phyloP scores from a whole-genome alignment of 2,329 filamentous ascomycete species.

The Esteya vermicola region DNA sequence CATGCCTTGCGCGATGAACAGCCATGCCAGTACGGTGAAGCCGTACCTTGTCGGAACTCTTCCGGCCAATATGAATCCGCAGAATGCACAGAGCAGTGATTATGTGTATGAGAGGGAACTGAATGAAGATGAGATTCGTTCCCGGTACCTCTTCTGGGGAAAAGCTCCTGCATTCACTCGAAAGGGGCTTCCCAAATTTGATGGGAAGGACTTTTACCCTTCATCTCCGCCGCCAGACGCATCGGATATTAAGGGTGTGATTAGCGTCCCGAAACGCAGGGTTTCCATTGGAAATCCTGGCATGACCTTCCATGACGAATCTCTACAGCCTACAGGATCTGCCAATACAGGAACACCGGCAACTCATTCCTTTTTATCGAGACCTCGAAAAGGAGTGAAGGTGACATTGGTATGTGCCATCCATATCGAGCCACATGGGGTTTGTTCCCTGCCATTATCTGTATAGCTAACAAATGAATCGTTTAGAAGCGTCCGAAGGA shows the following conservation, averaged over 20 bases:
- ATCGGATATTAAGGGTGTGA: not conserved
- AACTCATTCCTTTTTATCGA: not conserved
- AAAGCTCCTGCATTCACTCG: slow-evolving; percentile 35
- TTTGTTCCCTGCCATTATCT: too few relatives aligned
- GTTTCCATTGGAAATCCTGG: slow-evolving; percentile 3
- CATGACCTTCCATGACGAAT: not conserved
- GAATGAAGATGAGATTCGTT: slow-evolving; percentile 42
- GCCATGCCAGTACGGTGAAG: slow-evolving; percentile 9
- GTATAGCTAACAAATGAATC: too few relatives aligned
- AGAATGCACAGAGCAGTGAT: slow-evolving; percentile 27
- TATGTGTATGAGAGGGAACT: slow-evolving; percentile 42
- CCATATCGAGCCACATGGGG: too few relatives aligned
- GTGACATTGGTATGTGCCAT: slow-evolving; percentile 8
- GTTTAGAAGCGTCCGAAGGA: not conserved
- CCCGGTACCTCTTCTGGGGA: slow-evolving; percentile 47
- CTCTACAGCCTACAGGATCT: not conserved
- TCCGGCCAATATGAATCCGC: slow-evolving; percentile 16
- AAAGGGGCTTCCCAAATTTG: slow-evolving; percentile 45
- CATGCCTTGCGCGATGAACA: slow-evolving; percentile 6
- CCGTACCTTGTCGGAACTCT: slow-evolving; percentile 37
- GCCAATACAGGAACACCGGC: not conserved
- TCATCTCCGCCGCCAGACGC: slow-evolving; percentile 27
- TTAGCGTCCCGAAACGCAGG: not conserved
- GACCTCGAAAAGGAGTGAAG: slow-evolving; percentile 6
- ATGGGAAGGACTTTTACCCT: slow-evolving; percentile 50